Evolutionary conservation across 2,329 filamentous ascomycete species (phyloP).

Genomic region (Grosmannia serpens): DNA sequence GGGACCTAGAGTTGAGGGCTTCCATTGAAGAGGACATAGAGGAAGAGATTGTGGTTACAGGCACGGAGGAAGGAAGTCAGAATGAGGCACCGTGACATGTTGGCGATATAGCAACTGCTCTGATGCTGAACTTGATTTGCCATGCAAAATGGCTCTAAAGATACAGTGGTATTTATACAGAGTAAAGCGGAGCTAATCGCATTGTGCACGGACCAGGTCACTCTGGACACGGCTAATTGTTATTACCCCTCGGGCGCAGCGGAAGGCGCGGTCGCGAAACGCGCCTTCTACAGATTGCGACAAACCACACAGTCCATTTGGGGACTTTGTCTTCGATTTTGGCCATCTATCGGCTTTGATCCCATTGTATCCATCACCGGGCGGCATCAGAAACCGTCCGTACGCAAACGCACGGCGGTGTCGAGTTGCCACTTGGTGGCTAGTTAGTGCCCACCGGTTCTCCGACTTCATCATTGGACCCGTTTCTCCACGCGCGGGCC

Average conservation of each 20-base stretch:
- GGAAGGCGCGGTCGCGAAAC: neutral
- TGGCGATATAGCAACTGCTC: neutral
- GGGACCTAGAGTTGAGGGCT: conserved; percentile 8
- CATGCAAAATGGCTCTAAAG: no score
- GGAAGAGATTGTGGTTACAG: neutral
- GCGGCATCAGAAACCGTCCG: neutral
- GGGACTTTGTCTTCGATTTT: neutral
- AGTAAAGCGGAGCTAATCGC: no score
- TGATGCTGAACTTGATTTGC: no score
- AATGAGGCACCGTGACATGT: neutral
- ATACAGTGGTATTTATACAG: no score
- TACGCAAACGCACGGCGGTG: neutral
- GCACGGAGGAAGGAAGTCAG: no score
- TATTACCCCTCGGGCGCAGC: neutral
- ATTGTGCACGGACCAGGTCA: neutral
- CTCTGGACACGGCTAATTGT: neutral
- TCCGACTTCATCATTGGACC: neutral
- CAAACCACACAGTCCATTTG: neutral
- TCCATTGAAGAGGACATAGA: conserved; percentile 4
- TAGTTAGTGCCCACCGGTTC: neutral
- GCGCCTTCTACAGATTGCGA: neutral
- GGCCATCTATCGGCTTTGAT: neutral
- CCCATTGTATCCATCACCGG: no score
- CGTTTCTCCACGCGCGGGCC: neutral
- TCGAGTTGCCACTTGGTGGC: neutral